Base-by-base conservation (phyloP, 805 yeast genomes). In the Candida nitratophila region DNA sequence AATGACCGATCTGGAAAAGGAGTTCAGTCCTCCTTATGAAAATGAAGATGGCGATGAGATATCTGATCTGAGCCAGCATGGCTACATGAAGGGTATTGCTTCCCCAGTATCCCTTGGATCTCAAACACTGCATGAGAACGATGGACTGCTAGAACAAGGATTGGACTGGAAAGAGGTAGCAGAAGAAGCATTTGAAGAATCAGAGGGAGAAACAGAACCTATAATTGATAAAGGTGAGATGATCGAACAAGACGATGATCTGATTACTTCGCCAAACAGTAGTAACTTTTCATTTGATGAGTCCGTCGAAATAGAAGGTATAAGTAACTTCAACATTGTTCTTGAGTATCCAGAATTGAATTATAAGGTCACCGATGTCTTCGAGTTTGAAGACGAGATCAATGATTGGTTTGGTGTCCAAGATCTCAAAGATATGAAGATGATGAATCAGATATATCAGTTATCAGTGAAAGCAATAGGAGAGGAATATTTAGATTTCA, bases 291-390 rank as follows among this genome's bases (percentile, higher is more conserved):
- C 63, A 7, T 58, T 45, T 34, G 44, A 39, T 10, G 54, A 45
- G 22, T 52, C 56, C 20, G 57, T 48, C 26, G 62, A 55, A 39
- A 53, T 62, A 19, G 66, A 63, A 43, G 66, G 66, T 0, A 48
- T 63, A 39, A 60, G 57, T 35, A 62, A 63, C 44, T 57, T 48
- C 42, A 61, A 63, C 43, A 55, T 65, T 27, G 56, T 65, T 9
- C 41, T 65, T 19, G 66, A 61, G 40, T 57, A 57, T 43, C 77
- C 81, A 0, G 66, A 65, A 24, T 55, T 79, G 6, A 60, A 68
- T 6, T 81, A 74, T 61, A 54, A 61, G 3, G 68, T 65, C 45
- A 39, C 56, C 4, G 77, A 74, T 41, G 52, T 55, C 1, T 61
- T 65, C 12, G 45, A 55, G 1, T 55, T 76, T 16, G 46, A 48